Conservation (phyloP, 129 eudicot genomes). For the Flaveria ramosissima region DNA sequence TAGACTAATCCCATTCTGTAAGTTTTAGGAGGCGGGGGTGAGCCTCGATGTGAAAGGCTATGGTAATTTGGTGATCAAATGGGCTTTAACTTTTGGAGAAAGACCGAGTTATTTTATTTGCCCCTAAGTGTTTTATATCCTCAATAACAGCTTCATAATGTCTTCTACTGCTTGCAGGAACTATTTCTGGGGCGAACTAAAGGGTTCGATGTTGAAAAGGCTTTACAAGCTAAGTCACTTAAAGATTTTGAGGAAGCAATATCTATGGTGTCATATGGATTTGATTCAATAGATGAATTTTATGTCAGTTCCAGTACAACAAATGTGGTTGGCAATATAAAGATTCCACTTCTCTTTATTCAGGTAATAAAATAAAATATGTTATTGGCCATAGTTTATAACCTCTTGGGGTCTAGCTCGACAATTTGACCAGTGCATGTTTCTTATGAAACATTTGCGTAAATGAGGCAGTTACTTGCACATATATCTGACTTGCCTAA, state of each 20-base stretch:
- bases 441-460: slow-evolving; percentile 10
- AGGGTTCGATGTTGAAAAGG: slow-evolving; percentile 82
- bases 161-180: slow-evolving; percentile 51
- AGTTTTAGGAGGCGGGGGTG: not conserved
- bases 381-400: not conserved
- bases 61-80: slow-evolving; percentile 6
- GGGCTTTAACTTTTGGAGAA: not conserved
- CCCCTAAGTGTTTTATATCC: not conserved
- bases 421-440: slow-evolving; percentile 10
- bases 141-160: not conserved
- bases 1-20: not conserved
- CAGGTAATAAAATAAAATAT: slow-evolving; percentile 53
- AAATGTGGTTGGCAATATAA: slow-evolving; percentile 60
- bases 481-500: not conserved
- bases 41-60: not conserved
- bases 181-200: slow-evolving; percentile 77
- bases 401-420: slow-evolving; percentile 9
- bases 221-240: slow-evolving; percentile 64
- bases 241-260: slow-evolving; percentile 72
- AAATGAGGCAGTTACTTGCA: slow-evolving; percentile 18
- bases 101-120: not conserved
- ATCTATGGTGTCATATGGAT: slow-evolving; percentile 86
- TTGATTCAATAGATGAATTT: slow-evolving; percentile 65
- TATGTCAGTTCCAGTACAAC: slow-evolving; percentile 61
- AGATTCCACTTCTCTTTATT: slow-evolving; percentile 88